phyloP scores from a whole-genome alignment of 768 basidiomycete genomes.

The Tricholoma hemisulphureum region DNA sequence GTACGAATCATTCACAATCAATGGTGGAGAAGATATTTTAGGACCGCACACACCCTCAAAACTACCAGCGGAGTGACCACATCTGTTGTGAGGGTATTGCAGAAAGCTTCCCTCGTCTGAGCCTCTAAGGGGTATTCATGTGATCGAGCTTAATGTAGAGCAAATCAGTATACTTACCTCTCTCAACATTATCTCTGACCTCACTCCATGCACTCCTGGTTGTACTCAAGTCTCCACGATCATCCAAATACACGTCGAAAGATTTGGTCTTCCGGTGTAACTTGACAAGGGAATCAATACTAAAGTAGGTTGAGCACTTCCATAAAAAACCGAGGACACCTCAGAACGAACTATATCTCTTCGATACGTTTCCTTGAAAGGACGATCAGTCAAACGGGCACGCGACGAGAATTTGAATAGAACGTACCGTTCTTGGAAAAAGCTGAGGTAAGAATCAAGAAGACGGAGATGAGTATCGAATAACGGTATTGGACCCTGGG shows the following conservation, averaged over 20 bases:
- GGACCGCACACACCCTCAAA: conserved; percentile 53
- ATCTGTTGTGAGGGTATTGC: conserved; percentile 65
- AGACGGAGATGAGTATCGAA: conserved; percentile 73
- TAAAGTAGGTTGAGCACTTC: conserved; percentile 27
- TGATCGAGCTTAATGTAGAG: conserved; percentile 3
- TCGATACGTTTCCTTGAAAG: conserved; percentile 72
- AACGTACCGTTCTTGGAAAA: conserved; percentile 81
- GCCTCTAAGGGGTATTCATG: conserved; percentile 53
- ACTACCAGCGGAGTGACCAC: conserved; percentile 67
- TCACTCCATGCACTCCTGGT: conserved; percentile 79
- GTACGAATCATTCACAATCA: conserved; percentile 1
- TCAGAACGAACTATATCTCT: conserved; percentile 68
- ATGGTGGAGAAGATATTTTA: not conserved
- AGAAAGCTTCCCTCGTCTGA: conserved; percentile 78
- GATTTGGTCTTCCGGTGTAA: conserved; percentile 71
- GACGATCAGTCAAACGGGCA: conserved; percentile 19
- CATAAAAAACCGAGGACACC: not conserved
- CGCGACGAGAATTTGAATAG: conserved; percentile 11
- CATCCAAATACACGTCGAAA: conserved; percentile 70
- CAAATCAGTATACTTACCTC: conserved; percentile 47
- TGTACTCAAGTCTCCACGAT: conserved; percentile 62
- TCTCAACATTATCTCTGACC: conserved; percentile 79
- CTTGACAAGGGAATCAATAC: conserved; percentile 71
- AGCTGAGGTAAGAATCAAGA: conserved; percentile 75
- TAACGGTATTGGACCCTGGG: conserved; percentile 59